phyloP scores from a whole-genome alignment of 495 filamentous ascomycete species.

The Hypomontagnella monticulosa region DNA sequence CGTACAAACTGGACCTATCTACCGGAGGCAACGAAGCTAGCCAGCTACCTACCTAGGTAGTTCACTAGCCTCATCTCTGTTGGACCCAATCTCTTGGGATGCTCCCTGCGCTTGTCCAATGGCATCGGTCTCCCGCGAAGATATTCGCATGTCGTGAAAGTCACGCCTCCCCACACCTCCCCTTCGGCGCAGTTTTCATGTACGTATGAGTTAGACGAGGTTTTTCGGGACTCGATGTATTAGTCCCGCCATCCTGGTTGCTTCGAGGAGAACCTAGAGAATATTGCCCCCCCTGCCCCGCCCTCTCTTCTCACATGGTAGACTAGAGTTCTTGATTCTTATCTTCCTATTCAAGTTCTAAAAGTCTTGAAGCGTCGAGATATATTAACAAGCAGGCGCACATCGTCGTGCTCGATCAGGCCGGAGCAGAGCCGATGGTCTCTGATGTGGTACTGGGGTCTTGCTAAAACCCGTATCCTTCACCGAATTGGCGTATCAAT shows the following conservation, averaged over 20 bases:
- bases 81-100: slow-evolving; percentile 45
- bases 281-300: slow-evolving; percentile 28
- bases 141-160: slow-evolving; percentile 41
- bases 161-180: slow-evolving; percentile 36
- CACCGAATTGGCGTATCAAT: slow-evolving; percentile 22
- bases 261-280: slow-evolving; percentile 20
- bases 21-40: slow-evolving; percentile 30
- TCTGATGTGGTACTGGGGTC: slow-evolving; percentile 8
- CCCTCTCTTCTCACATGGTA: background rate
- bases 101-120: slow-evolving; percentile 34
- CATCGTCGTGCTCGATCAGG: slow-evolving; percentile 10
- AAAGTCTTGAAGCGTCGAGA: slow-evolving; percentile 4
- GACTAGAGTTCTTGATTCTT: slow-evolving; percentile 6
- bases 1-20: slow-evolving; percentile 16
- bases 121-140: slow-evolving; percentile 28
- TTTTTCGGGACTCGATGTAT: slow-evolving; percentile 6
- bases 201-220: slow-evolving; percentile 5
- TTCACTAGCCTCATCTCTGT: slow-evolving; percentile 35
- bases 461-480: slow-evolving; percentile 16
- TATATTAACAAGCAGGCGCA: slow-evolving; percentile 2
- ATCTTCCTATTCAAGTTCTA: slow-evolving; percentile 3
- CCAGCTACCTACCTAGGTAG: slow-evolving; percentile 1
- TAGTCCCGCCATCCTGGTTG: slow-evolving; percentile 8
- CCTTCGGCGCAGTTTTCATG: slow-evolving; percentile 12
- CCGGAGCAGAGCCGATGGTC: slow-evolving; percentile 6